A percentile compares a stretch with the other conserved stretches of the same genome.
Conservation (phyloP, 164 flowering plant genomes). For the Platanus orientalis region DNA sequence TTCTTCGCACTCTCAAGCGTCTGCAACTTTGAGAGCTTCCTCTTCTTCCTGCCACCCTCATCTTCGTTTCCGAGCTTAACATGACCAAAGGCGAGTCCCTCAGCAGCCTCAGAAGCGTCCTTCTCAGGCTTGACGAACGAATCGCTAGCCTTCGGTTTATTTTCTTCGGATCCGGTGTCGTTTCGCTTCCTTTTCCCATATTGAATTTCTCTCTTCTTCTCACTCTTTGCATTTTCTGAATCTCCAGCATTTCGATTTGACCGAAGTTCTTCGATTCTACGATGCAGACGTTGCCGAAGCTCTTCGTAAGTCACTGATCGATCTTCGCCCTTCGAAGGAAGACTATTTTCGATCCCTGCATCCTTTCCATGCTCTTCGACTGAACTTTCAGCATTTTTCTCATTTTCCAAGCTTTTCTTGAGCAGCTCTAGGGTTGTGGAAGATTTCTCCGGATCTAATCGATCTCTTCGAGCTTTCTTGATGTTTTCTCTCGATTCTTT, state of each 20-base stretch:
- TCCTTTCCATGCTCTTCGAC: conserved; percentile 5
- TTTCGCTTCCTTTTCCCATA: conserved; percentile 49
- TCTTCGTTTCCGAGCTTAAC: conserved; percentile 62
- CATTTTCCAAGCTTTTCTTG: conserved; percentile 43
- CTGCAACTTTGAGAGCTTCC: conserved; percentile 59
- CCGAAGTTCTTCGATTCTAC: conserved; percentile 48
- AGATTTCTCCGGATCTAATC: conserved; percentile 75
- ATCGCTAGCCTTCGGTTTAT: conserved; percentile 8
- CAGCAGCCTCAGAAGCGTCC: conserved; percentile 43
- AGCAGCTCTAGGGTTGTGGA: conserved; percentile 62
- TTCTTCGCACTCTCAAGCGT: conserved; percentile 58
- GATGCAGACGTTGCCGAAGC: conserved; percentile 45
- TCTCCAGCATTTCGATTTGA: conserved; percentile 30
- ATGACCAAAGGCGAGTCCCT: conserved; percentile 53
- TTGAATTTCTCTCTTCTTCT: conserved; percentile 21
- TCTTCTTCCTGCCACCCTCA: conserved; percentile 45
- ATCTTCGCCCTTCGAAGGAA: neutral
- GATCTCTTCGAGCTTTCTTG: conserved; percentile 66
- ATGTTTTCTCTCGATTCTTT: conserved; percentile 59
- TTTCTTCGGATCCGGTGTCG: conserved; percentile 22
- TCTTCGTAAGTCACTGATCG: conserved; percentile 54
- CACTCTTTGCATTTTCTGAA: conserved; percentile 16
- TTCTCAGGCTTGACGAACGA: conserved; percentile 22
- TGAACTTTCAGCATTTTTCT: conserved; percentile 18
- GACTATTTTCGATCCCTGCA: too few relatives aligned